Conservation (phyloP, 257 asterid species). For the Solanum chiquidenum region DNA sequence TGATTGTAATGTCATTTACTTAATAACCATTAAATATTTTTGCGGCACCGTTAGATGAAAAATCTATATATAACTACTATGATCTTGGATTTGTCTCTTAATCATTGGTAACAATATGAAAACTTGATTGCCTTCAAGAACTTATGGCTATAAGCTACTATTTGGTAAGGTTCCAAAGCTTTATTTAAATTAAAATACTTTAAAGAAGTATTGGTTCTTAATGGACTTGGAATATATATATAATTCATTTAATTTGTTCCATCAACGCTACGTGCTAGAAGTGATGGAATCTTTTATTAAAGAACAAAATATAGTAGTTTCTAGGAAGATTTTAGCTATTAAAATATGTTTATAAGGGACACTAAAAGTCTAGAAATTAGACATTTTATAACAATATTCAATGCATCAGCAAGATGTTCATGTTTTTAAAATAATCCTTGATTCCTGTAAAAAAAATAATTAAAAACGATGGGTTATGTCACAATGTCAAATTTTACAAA, state of each 20-base stretch:
- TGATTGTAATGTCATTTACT: too few relatives aligned
- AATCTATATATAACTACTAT: neutral
- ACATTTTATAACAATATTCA: constrained; percentile 6
- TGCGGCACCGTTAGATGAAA: too few relatives aligned
- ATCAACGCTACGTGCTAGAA: neutral
- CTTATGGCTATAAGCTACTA: neutral
- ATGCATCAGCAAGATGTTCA: neutral
- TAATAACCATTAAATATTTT: neutral
- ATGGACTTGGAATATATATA: neutral
- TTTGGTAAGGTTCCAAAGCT: neutral
- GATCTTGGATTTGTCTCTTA: neutral
- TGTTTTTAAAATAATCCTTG: neutral
- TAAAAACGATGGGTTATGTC: neutral
- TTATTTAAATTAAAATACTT: neutral
- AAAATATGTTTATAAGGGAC: neutral
- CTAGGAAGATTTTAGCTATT: neutral
- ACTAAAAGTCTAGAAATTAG: neutral
- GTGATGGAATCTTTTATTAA: neutral
- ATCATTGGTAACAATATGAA: neutral
- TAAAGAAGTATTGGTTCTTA: neutral
- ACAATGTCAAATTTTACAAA: neutral
- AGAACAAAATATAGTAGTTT: neutral
- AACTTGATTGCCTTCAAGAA: neutral
- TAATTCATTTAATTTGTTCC: neutral
- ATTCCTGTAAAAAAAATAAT: neutral